phyloP scores from a whole-genome alignment of 1,139 yeast genomes.

The Candida sojae region DNA sequence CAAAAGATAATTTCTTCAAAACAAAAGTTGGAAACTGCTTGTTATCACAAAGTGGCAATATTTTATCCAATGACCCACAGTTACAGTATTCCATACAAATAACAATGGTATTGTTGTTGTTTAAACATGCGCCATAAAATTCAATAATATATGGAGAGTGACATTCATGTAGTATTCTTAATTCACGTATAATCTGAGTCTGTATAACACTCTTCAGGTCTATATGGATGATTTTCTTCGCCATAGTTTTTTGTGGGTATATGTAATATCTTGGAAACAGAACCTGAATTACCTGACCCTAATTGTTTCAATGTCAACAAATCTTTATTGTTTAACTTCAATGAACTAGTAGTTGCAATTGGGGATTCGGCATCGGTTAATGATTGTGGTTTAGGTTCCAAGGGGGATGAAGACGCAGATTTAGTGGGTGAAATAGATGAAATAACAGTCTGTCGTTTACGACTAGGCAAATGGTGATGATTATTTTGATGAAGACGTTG shows the following conservation, averaged over 20 bases:
- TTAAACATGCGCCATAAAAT: slow-evolving; percentile 84
- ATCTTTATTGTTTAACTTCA: slow-evolving; percentile 63
- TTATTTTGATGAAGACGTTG: slow-evolving; percentile 5
- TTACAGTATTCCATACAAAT: slow-evolving; percentile 97
- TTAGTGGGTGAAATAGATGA: slow-evolving; percentile 48
- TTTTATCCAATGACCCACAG: slow-evolving; percentile 87
- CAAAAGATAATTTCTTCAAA: slow-evolving; percentile 71
- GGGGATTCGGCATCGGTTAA: slow-evolving; percentile 26
- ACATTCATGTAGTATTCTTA: slow-evolving; percentile 89
- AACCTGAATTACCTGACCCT: slow-evolving; percentile 95
- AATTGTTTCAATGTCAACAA: slow-evolving; percentile 71
- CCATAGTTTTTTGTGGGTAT: slow-evolving; percentile 89
- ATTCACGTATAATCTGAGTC: slow-evolving; percentile 84
- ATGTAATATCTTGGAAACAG: slow-evolving; percentile 85
- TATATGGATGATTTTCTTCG: slow-evolving; percentile 83
- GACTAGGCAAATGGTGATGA: slow-evolving; percentile 9
- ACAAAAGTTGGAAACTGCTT: slow-evolving; percentile 59
- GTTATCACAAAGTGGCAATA: slow-evolving; percentile 53
- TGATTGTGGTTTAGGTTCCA: slow-evolving; percentile 11
- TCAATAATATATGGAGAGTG: slow-evolving; percentile 80
- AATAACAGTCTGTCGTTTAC: slow-evolving; percentile 46
- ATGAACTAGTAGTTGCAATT: slow-evolving; percentile 38
- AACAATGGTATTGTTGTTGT: slow-evolving; percentile 65
- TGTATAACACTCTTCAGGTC: slow-evolving; percentile 82
- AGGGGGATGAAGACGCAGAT: slow-evolving; percentile 27